Evolutionary conservation across 148 eudicot species (phyloP), one percentile per base, ranked within the genome.

Genomic region (Silene latifolia): DNA sequence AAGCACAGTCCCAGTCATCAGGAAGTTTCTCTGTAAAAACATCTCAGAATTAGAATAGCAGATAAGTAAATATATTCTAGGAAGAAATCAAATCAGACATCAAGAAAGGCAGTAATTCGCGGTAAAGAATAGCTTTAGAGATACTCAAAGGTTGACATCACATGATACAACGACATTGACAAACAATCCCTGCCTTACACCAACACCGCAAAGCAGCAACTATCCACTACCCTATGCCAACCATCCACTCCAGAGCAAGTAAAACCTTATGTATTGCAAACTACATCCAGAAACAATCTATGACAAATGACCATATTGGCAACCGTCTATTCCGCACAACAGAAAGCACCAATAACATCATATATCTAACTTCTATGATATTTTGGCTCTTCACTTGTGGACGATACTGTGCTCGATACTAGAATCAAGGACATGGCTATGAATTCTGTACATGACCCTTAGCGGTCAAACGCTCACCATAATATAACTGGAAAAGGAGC

Each of bases 1-100:
- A 83, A 51, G 85, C 88, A 73, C 80, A 84, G 53, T 56, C 62
- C 96, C 96, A 93, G 76, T 81, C 82, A 71, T 85, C 89, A 77
- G 93, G 93, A 77, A 93, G 86, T 74, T 90, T 83, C 85, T 84
- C 98, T 93, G 84, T 59, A 71, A 78, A 79, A 19, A 23, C 56
- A 35, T 17, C 64, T 62, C 68, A 75, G 12, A 48, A 71, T 72
- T 70, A 80, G 63, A 73, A 57, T 57, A 10, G 11, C 32, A 58
- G 23, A 74, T 47, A 32, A 23, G 25, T 47, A 21, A 19, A 20
- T 32, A n/a, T n/a, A 66, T 15, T 53, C 63, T 67, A 18, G 60
- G 44, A 10, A 4, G 18, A 27, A 48, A 71, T 32, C 20, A 62
- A 67, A 61, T 62, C 29, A 67, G 14, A 57, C 8, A 20, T 63